phyloP scores from a whole-genome alignment of 2,329 filamentous ascomycete species.

The Fusarium annulatum region DNA sequence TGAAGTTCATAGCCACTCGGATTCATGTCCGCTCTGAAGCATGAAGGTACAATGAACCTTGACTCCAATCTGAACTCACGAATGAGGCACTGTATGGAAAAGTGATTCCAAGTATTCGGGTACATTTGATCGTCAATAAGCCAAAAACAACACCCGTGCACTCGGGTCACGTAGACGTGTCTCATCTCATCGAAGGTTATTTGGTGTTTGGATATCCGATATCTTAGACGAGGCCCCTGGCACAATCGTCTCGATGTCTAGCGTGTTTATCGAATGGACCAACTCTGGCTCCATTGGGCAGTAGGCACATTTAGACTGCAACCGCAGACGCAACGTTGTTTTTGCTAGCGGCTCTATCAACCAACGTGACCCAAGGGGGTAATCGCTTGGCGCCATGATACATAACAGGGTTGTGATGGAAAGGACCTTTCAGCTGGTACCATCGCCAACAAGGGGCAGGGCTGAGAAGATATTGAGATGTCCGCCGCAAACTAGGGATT shows the following conservation, averaged over 20 bases:
- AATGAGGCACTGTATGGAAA: constrained; percentile 5
- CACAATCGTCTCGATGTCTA: constrained; percentile 10
- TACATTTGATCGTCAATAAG: constrained; percentile 16
- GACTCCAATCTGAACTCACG: constrained; percentile 18
- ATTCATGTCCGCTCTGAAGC: constrained; percentile 12
- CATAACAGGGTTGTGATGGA: constrained; percentile 9
- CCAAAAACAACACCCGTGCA: constrained; percentile 1
- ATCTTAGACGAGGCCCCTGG: constrained; percentile 12
- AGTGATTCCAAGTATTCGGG: constrained; percentile 22
- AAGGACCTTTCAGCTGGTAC: constrained; percentile 20
- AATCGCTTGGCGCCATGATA: constrained; percentile 18
- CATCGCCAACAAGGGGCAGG: neutral
- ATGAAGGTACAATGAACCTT: constrained; percentile 20
- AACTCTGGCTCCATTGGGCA: constrained; percentile 16
- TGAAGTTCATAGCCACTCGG: constrained; percentile 18
- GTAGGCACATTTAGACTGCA: constrained; percentile 10
- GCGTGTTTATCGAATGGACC: constrained; percentile 9
- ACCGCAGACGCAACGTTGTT: constrained; percentile 35
- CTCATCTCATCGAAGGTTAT: constrained; percentile 6
- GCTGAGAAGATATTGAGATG: constrained; percentile 6
- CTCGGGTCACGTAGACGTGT: constrained; percentile 12
- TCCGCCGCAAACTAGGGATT: neutral
- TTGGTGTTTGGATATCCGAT: neutral
- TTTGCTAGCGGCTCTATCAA: constrained; percentile 30
- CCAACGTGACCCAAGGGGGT: constrained; percentile 13